Evolutionary conservation across 2,329 filamentous ascomycete genomes (phyloP).

Genomic region (Bipolaris victoriae): DNA sequence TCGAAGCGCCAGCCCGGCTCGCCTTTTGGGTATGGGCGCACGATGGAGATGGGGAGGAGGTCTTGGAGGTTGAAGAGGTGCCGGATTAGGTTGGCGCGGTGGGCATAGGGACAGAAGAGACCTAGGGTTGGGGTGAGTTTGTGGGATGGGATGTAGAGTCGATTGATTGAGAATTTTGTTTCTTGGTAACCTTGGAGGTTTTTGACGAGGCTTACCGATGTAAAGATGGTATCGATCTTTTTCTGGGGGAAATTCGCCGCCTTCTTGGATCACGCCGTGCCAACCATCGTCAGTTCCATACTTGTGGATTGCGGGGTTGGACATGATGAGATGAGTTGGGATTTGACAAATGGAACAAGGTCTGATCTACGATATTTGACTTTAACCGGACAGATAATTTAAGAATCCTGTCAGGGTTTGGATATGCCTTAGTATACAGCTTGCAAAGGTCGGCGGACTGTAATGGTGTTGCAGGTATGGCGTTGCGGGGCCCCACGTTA

Average conservation of each 20-base stretch:
- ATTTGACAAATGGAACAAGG: background rate
- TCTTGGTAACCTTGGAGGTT: too few species aligned
- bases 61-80: constrained; percentile 64
- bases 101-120: constrained; percentile 70
- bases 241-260: constrained; percentile 58
- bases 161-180: background rate
- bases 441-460: background rate
- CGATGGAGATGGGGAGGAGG: constrained; percentile 63
- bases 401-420: background rate
- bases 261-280: constrained; percentile 58
- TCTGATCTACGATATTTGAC: background rate
- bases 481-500: constrained; percentile 10
- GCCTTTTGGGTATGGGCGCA: constrained; percentile 71
- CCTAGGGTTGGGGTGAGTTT: constrained; percentile 45
- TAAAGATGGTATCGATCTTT: constrained; percentile 62
- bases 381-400: background rate
- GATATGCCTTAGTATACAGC: background rate
- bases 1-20: constrained; percentile 68
- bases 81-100: constrained; percentile 64
- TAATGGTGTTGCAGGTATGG: constrained; percentile 9
- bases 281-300: constrained; percentile 55
- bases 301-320: constrained; percentile 40
- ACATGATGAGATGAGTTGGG: constrained; percentile 5
- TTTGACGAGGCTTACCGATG: constrained; percentile 47
- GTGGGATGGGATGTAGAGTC: background rate